Evolutionary conservation across 768 basidiomycete genomes (phyloP).

Genomic region (Podaxis rugospora): DNA sequence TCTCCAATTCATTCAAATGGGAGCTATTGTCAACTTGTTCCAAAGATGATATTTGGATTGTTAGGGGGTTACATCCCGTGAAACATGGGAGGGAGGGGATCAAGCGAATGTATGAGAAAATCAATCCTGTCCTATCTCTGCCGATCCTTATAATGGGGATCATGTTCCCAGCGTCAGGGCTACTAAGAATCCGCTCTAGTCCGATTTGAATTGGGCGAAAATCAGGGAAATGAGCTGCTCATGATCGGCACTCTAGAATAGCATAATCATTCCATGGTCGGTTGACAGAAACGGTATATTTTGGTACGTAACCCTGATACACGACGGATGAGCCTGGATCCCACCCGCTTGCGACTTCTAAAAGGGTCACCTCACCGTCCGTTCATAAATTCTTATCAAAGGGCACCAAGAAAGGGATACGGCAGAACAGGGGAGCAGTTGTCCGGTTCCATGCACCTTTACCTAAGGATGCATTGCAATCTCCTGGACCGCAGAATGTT

Average conservation of each 20-base stretch:
- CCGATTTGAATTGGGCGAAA: slow-evolving; percentile 4
- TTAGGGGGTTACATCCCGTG: neutral
- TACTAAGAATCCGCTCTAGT: neutral
- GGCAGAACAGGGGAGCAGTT: no score
- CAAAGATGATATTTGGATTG: neutral
- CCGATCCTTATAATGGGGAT: neutral
- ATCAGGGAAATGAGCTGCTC: slow-evolving; percentile 4
- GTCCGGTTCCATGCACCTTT: no score
- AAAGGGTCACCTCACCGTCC: neutral
- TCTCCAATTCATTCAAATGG: neutral
- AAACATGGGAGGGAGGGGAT: neutral
- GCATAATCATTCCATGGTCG: neutral
- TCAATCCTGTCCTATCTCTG: neutral
- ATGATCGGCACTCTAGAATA: slow-evolving; percentile 8
- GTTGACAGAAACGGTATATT: neutral
- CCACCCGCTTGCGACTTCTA: neutral
- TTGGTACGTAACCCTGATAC: neutral
- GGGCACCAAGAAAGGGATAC: no score
- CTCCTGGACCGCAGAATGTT: no score
- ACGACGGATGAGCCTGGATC: neutral
- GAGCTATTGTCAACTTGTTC: neutral
- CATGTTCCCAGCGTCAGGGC: slow-evolving; percentile 7
- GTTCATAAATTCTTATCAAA: neutral
- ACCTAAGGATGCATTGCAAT: no score
- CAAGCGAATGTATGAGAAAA: neutral